Conservation (phyloP, 2,329 filamentous ascomycete genomes). For the Didymella keratinophila region DNA sequence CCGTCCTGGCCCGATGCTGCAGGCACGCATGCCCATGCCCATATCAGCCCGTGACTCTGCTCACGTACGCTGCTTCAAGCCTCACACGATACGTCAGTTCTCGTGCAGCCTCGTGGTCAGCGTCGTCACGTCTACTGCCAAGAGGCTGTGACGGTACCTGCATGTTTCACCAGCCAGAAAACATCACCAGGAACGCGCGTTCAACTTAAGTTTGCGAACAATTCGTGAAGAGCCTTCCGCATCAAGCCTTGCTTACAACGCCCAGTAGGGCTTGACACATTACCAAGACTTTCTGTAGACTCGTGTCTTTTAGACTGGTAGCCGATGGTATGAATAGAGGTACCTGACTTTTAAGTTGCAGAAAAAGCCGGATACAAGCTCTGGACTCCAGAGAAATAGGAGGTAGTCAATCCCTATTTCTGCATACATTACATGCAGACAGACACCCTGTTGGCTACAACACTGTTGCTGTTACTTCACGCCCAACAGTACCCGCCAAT, state of each 20-base stretch:
- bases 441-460: too few species aligned
- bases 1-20: neutral
- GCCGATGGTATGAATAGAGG: neutral
- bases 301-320: too few species aligned
- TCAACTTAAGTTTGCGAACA: neutral
- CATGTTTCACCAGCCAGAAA: slow-evolving; percentile 21
- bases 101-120: neutral
- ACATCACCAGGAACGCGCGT: slow-evolving; percentile 19
- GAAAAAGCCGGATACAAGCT: too few species aligned
- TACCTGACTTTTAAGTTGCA: neutral
- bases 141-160: slow-evolving; percentile 8
- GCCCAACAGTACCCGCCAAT: slow-evolving; percentile 1
- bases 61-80: neutral
- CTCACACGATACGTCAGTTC: neutral
- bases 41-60: neutral
- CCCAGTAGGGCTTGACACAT: neutral
- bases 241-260: slow-evolving; percentile 7
- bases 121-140: slow-evolving; percentile 18
- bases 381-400: too few species aligned
- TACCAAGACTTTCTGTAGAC: neutral
- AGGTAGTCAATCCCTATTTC: too few species aligned
- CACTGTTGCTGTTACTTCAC: neutral
- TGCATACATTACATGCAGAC: too few species aligned
- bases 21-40: neutral
- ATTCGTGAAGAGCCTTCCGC: neutral